These are phyloP conservation scores for Tolypocladium inflatum DNA, from an alignment of 2,329 filamentous ascomycete genomes.

Conservation along the genomic window DNA sequence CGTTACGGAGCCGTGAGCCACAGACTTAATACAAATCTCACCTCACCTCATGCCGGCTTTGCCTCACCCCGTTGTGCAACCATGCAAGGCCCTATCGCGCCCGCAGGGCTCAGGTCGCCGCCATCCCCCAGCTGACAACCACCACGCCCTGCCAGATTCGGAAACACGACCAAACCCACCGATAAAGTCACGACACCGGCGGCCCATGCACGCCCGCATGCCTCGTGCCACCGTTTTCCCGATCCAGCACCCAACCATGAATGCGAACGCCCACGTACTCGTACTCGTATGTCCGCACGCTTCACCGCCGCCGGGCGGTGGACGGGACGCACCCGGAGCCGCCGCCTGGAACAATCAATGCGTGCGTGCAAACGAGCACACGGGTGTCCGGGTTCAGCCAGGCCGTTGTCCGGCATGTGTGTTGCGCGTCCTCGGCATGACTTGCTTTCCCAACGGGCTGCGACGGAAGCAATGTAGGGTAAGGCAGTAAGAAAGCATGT, in stretches of 20 bases:
- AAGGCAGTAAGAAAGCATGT: neutral
- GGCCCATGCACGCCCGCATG: neutral
- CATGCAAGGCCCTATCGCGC: neutral
- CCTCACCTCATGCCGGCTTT: neutral
- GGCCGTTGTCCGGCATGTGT: neutral
- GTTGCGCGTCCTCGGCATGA: neutral
- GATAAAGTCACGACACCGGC: neutral
- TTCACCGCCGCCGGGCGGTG: neutral
- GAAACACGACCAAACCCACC: neutral
- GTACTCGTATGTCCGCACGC: too few relatives aligned
- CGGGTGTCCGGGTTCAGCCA: neutral
- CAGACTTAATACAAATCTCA: neutral
- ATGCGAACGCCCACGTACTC: neutral
- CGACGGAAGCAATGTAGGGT: neutral
- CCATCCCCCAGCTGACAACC: neutral
- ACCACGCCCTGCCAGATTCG: neutral
- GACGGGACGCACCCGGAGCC: neutral
- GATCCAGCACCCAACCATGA: neutral
- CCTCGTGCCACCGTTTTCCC: neutral
- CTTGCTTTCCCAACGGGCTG: neutral
- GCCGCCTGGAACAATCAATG: neutral
- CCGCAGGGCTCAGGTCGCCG: neutral
- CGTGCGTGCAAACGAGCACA: neutral
- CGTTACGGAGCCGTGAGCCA: neutral
- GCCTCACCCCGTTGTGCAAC: neutral